Base-by-base conservation (phyloP, 495 filamentous ascomycete genomes). In the Cercophora sp. region DNA sequence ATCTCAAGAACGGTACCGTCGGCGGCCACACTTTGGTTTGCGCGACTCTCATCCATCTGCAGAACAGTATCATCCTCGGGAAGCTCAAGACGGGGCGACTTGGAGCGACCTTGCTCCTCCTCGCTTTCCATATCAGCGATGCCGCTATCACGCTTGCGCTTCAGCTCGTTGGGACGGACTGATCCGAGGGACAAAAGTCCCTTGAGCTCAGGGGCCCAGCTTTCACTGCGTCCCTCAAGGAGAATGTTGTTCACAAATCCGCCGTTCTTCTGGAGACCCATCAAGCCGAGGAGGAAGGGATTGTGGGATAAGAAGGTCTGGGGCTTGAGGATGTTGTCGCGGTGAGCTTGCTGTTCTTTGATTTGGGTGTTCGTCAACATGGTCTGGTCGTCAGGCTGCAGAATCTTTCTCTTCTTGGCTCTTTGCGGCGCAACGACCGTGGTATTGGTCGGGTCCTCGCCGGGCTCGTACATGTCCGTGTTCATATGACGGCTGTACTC, bases 111-210 rank as follows among this genome's bases (percentile, higher is more conserved):
- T 45, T 81, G 82, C 37, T 84, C 81, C 26, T 83, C 77, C 46
- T 85, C 85, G 41, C 74, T 78, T 19, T 78, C 81, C 64, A 94
- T 76, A 63, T 91, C 89, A 26, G 86, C 86, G 47, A 94, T 80
- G 8, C 89, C 91, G 58, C 84, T 89, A 65, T 95, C 93, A 32
- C 93, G 85, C 78, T 98, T 98, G 48, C 94, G 75, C 80, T 97
- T 98, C 40, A 93, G 77, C 32, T 93, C 89, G 40, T 88, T 86
- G 10, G 84, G 78, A 41, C 84, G 81, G 15, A 96, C 81, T 8
- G 86, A 79, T 52, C 91, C 88, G 26, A 96, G 75, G 27, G 89
- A 92, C 20, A 96, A 68, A 46, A 98, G 77, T 8, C 84, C 88
- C 54, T 88, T 84, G 5, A 98, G 79, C 68, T 98, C 93, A 3